Percentiles rank a stretch among this genome's conserved stretches.
These are phyloP conservation scores for Hemileccinum impolitum DNA, from an alignment of 768 basidiomycete genomes.

Conservation along the genomic window DNA sequence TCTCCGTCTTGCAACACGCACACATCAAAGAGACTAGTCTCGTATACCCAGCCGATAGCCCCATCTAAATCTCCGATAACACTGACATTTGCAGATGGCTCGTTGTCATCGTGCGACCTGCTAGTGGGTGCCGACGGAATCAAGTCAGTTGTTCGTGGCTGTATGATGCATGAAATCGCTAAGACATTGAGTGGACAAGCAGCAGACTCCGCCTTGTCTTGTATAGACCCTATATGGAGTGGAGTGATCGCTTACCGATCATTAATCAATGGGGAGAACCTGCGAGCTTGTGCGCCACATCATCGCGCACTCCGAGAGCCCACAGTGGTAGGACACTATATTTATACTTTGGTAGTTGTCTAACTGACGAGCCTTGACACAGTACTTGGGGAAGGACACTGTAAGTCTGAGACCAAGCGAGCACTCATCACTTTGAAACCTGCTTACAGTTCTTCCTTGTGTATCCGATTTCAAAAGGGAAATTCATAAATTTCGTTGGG, in stretches of 20 bases:
- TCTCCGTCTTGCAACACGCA: constrained; percentile 44
- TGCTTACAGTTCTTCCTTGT: constrained; percentile 50
- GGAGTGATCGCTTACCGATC: constrained; percentile 59
- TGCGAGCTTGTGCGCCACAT: constrained; percentile 40
- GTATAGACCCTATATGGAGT: constrained; percentile 55
- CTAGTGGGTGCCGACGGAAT: constrained; percentile 71
- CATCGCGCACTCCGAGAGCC: constrained; percentile 48
- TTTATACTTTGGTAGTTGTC: neutral
- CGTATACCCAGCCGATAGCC: constrained; percentile 49
- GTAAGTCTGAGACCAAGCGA: constrained; percentile 27
- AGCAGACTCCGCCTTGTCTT: constrained; percentile 39
- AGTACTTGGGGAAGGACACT: constrained; percentile 58
- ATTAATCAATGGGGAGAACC: constrained; percentile 49
- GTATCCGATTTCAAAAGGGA: constrained; percentile 59
- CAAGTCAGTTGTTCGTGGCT: constrained; percentile 46
- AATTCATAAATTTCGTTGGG: constrained; percentile 60
- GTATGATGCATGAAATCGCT: constrained; percentile 33
- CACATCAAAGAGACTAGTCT: constrained; percentile 56
- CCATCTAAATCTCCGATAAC: constrained; percentile 31
- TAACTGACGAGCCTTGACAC: neutral
- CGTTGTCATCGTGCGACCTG: constrained; percentile 56
- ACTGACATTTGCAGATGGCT: constrained; percentile 61
- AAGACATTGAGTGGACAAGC: constrained; percentile 36
- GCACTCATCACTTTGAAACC: neutral
- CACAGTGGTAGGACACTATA: constrained; percentile 39